Evolutionary conservation across 495 filamentous ascomycete genomes (phyloP), one percentile per base, ranked within the genome.

Genomic region (Cercophora sp.): DNA sequence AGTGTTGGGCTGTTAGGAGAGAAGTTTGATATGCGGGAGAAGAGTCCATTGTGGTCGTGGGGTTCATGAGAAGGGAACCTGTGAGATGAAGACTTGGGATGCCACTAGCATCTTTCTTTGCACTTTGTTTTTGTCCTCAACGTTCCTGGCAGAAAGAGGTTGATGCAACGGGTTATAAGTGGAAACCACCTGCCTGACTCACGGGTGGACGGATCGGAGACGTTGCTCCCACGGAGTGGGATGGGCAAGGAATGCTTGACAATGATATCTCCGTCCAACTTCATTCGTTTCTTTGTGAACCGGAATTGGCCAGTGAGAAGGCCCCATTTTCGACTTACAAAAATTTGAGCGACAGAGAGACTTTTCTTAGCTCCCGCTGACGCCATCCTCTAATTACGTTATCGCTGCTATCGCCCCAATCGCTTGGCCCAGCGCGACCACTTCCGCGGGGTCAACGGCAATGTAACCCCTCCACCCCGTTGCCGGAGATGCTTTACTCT

Each of bases 1-100:
- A 85, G 61, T 96, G 84, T 52, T 85, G 75, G 8, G 91, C 85
- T 29, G 89, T 85, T 43, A 98, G 79, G 22, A 98, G 74, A 10
- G 88, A 78, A n/a, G 70, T 65, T 23, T 64, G 59, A 42, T 53
- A 57, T 37, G 36, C 13, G 18, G 37, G 23, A 34, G 46, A 4
- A 6, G 58, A 37, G 19, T 57, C 42, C 57, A 63, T 60, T 45
- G 32, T 56, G 22, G 10, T 43, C 8, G 19, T 22, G 29, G 29
- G n/a, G n/a, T n/a, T n/a, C n/a, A n/a, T n/a, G n/a, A n/a, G n/a
- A n/a, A n/a, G n/a, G n/a, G n/a, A n/a, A n/a, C n/a, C n/a, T n/a
- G n/a, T n/a, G n/a, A n/a, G n/a, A n/a, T n/a, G n/a, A n/a, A n/a
- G n/a, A n/a, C 18, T 4, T 5, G 24, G 23, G 26, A 32, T 42